Base-by-base conservation (phyloP, 176 grass and related monocot species). In the Panicum miliaceum region DNA sequence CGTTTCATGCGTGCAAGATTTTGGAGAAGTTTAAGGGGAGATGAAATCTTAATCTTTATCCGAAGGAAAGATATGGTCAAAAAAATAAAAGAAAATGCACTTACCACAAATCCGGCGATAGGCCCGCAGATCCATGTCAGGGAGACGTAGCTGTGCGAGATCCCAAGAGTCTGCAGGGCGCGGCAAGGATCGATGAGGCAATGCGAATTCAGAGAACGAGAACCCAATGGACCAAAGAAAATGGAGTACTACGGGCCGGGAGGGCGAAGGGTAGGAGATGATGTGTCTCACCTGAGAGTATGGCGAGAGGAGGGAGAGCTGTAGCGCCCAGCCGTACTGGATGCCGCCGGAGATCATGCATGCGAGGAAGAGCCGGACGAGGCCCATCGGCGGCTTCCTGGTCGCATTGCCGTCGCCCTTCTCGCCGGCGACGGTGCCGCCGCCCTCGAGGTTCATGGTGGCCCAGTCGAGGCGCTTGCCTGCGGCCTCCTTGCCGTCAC, bases 261-360 rank as follows among this genome's bases (percentile, higher is more conserved):
- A 48, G 68, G 1, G 6, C 6, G 9, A 19, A 5, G 18, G n/a
- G n/a, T n/a, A 15, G 16, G 5, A 36, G 32, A 59, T 14, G 15
- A 19, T 0, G 0, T 3, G 19, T 20, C 22, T 54, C 57, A 79
- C 89, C 89, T 90, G 89, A 0, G 89, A 86, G 80, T 90, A 90
- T 3, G 89, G 89, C n/a, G 84, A 83, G 67, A 90, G 89, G 59
- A 90, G 89, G 29, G 89, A 97, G 2, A 97, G 88, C 85, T 97
- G 94, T 61, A 97, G 80, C 53, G 94, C 94, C 94, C 94, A 97
- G 14, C 94, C 92, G 88, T 97, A 97, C 94, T 97, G 94, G 83
- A 97, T 89, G 27, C 92, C 94, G 34, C 94, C 94, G 71, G 94
- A 89, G 42, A 92, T 81, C 85, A 91, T 91, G 90, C 92, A 94